These are phyloP conservation scores for Malassezia cuniculi DNA, from an alignment of 1,284 basidiomycete species.

Conservation along the genomic window DNA sequence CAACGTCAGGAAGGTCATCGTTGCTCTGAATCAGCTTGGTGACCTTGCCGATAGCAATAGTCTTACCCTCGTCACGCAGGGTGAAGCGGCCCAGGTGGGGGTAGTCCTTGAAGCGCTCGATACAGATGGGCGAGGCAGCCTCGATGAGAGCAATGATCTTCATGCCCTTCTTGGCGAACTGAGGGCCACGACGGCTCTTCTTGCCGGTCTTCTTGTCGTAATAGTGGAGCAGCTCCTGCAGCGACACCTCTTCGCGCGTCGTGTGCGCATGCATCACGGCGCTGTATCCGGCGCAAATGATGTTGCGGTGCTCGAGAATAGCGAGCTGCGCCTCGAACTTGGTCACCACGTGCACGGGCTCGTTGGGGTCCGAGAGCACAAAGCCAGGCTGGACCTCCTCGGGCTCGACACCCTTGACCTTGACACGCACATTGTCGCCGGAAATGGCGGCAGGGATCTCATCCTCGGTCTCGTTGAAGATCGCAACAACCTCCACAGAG, in stretches of 20 bases:
- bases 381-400: conserved; percentile 40
- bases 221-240: conserved; percentile 40
- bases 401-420: conserved; percentile 40
- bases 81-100: conserved; percentile 44
- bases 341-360: conserved; percentile 38
- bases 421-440: conserved; percentile 44
- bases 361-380: conserved; percentile 32
- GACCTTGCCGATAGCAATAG: conserved; percentile 42
- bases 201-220: conserved; percentile 46
- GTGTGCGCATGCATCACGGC: conserved; percentile 44
- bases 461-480: conserved; percentile 42
- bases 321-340: conserved; percentile 44
- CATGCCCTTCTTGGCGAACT: conserved; percentile 42
- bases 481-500: conserved; percentile 31
- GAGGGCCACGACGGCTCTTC: conserved; percentile 41
- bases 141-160: conserved; percentile 44
- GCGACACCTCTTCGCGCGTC: conserved; percentile 33
- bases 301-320: conserved; percentile 44
- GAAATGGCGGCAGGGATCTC: conserved; percentile 44
- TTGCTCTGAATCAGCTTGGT: conserved; percentile 31
- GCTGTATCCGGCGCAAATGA: conserved; percentile 43
- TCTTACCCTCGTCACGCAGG: conserved; percentile 41
- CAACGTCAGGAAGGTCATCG: conserved; percentile 30
- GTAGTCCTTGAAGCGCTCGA: conserved; percentile 43
- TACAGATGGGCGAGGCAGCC: conserved; percentile 33